A percentile compares a stretch with the other conserved stretches of the same genome.
Conservation (phyloP, 2,329 filamentous ascomycete genomes). For the Fusarium begoniae region DNA sequence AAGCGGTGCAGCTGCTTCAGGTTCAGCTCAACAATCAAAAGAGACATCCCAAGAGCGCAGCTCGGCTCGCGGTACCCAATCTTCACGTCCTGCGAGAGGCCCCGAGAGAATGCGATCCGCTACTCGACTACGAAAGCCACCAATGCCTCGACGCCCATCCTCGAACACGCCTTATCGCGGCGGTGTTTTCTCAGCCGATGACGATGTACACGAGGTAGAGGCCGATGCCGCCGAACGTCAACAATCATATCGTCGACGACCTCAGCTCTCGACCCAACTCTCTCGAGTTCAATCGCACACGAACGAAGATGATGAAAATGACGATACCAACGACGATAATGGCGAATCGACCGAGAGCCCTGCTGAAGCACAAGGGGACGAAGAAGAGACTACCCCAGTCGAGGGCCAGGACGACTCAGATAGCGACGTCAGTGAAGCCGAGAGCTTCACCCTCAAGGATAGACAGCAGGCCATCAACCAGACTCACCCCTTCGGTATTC, state of each 20-base stretch:
- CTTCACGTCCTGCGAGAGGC: constrained; percentile 53
- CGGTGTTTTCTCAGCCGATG: constrained; percentile 89
- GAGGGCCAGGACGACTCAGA: constrained; percentile 70
- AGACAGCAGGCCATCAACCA: constrained; percentile 98
- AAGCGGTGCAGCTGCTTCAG: constrained; percentile 32
- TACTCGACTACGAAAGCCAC: constrained; percentile 73
- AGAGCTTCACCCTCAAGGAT: constrained; percentile 98
- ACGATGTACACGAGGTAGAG: constrained; percentile 83
- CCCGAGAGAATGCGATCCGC: constrained; percentile 59
- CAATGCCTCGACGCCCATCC: constrained; percentile 72
- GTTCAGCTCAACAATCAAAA: constrained; percentile 46
- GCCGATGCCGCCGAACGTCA: constrained; percentile 67
- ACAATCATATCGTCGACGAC: constrained; percentile 49
- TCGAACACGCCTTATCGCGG: constrained; percentile 83
- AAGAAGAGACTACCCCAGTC: constrained; percentile 45
- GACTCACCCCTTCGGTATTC: constrained; percentile 97
- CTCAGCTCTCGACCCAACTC: constrained; percentile 46
- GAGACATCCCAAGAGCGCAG: constrained; percentile 53
- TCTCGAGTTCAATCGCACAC: constrained; percentile 55
- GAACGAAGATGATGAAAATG: constrained; percentile 22
- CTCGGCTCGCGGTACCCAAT: constrained; percentile 44
- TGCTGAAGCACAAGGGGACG: constrained; percentile 45
- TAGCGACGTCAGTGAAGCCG: constrained; percentile 83
- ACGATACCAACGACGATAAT: constrained; percentile 37
- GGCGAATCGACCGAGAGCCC: constrained; percentile 36